A percentile compares a stretch with the other conserved stretches of the same genome.
Evolutionary conservation across 345 rosid genomes (phyloP).

Genomic region (Pugionium cornutum): DNA sequence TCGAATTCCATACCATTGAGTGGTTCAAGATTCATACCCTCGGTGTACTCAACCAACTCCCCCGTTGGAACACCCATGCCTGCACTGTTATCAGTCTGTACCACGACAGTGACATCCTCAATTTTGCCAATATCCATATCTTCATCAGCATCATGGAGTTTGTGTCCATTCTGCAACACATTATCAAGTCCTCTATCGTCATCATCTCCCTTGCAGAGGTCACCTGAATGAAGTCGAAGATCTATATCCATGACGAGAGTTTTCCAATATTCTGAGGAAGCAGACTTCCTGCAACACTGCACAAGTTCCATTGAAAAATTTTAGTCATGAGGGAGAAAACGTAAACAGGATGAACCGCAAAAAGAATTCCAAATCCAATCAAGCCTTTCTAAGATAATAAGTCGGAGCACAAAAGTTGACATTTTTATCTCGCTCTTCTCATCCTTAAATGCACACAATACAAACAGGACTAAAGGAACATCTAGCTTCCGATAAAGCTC

Average conservation of each 20-base stretch:
- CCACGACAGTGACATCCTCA: slow-evolving; percentile 40
- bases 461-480: too few species aligned
- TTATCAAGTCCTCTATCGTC: slow-evolving; percentile 30
- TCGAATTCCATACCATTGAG: slow-evolving; percentile 68
- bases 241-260: slow-evolving; percentile 56
- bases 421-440: too few species aligned
- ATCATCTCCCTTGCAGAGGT: slow-evolving; percentile 54
- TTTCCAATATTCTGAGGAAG: not conserved
- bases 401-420: too few species aligned
- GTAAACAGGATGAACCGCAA: too few species aligned
- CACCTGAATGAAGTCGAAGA: slow-evolving; percentile 71
- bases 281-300: slow-evolving; percentile 20
- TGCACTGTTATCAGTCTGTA: slow-evolving; percentile 41
- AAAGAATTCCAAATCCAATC: too few species aligned
- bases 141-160: slow-evolving; percentile 46
- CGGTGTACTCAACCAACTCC: slow-evolving; percentile 43
- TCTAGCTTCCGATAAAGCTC: too few species aligned
- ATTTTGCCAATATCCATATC: slow-evolving; percentile 45
- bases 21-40: slow-evolving; percentile 57
- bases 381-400: too few species aligned
- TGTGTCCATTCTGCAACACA: slow-evolving; percentile 45
- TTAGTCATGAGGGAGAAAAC: too few species aligned
- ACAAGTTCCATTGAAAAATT: too few species aligned
- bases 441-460: too few species aligned
- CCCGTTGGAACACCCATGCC: slow-evolving; percentile 40